Evolutionary conservation across 306 rosid species (phyloP).

Genomic region (Crataegus laevigata): DNA sequence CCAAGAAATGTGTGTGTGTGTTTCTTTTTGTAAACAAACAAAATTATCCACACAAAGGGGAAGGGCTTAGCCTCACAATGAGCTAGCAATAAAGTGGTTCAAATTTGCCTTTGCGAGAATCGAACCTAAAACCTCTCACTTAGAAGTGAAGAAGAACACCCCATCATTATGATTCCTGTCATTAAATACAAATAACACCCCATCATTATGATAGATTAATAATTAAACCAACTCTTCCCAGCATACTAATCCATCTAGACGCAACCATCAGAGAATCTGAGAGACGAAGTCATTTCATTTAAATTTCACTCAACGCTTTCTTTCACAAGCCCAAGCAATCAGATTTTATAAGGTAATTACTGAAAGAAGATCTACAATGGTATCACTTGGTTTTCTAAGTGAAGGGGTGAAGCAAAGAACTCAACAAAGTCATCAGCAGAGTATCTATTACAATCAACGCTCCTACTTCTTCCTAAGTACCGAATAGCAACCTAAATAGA

Average conservation of each 20-base stretch:
- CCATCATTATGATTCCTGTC: slow-evolving; percentile 57
- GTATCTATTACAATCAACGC: background rate
- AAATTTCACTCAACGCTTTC: background rate
- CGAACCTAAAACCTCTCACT: fast-evolving
- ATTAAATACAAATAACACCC: slow-evolving; percentile 10
- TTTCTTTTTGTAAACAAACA: no score
- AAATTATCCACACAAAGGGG: no score
- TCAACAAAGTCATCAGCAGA: background rate
- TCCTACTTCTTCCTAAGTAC: background rate
- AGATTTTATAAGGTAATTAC: background rate
- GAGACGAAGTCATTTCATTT: background rate
- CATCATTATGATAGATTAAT: background rate
- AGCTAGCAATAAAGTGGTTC: no score
- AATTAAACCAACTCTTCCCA: background rate
- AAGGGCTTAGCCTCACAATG: no score
- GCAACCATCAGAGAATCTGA: background rate
- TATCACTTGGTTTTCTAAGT: background rate
- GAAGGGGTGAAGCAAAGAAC: slow-evolving; percentile 4
- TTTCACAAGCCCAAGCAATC: background rate
- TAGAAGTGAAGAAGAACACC: no score
- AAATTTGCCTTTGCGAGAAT: no score
- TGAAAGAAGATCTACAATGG: background rate
- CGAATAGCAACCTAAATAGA: background rate
- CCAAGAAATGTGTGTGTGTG: no score
- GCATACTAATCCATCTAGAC: background rate